Base-by-base conservation (phyloP, 2,329 filamentous ascomycete species). In the Fusarium sp. region DNA sequence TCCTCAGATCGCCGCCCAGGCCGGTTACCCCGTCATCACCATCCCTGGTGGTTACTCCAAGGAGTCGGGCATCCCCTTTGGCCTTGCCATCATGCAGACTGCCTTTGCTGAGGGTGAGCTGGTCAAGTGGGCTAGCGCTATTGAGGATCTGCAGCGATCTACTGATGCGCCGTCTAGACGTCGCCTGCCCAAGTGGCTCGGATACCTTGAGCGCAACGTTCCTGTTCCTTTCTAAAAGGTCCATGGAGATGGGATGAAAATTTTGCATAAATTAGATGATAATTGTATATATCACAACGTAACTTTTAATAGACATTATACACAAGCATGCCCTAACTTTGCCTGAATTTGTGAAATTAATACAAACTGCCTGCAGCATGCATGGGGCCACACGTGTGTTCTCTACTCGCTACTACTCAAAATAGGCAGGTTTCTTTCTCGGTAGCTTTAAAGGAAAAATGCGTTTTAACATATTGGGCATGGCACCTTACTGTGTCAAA, bases 1-100 rank as follows among this genome's bases (percentile, higher is more conserved):
- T 6, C 88, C 88, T 65, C 88, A 92, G 78, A 87, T 92, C 62
- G 89, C 91, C 1, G 92, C 92, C 0, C 91, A 94, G 78, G 92
- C 92, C 7, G 91, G 91, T 0, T 94, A 94, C 74, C 92, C 91
- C 0, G 84, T 92, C 74, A 83, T 94, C 51, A 92, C 91, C 0
- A 75, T 94, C 2, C 92, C 92, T 0, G 89, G 85, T 1, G 89
- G 89, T 2, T 80, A 88, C 7, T 82, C 86, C 67, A 79, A 76
- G 14, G 85, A 84, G 5, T 80, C 78, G 3, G 87, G 87, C 8
- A 89, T 91, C 86, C 88, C 88, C 0, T 89, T 88, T 65, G 88
- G 88, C 2, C 76, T 91, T 26, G 87, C 83, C 0, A 80, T 91
- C 76, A 78, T 83, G 77, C 81, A 88, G 53, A 91, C 88, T 2